phyloP scores from a whole-genome alignment of 2,329 filamentous ascomycete genomes.

The Fusarium sp. region DNA sequence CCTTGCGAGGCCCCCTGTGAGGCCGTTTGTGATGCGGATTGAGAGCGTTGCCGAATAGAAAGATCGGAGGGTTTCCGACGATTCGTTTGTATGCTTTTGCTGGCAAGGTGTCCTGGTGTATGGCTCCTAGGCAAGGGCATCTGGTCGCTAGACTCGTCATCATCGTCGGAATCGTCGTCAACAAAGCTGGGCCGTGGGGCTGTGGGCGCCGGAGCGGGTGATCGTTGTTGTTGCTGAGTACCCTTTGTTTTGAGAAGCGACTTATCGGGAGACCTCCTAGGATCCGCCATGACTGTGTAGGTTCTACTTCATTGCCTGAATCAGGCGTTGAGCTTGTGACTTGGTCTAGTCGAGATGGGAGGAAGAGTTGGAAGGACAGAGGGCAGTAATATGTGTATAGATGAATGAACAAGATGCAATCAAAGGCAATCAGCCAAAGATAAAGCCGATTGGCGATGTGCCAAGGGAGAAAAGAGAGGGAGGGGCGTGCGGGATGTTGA shows the following conservation, averaged over 20 bases:
- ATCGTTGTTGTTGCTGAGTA: conserved; percentile 63
- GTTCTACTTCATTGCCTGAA: conserved; percentile 47
- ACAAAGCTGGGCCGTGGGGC: conserved; percentile 49
- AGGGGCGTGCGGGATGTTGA: conserved; percentile 14
- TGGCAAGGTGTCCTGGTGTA: conserved; percentile 70
- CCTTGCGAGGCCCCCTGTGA: conserved; percentile 34
- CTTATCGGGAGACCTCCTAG: conserved; percentile 48
- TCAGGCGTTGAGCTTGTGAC: conserved; percentile 11
- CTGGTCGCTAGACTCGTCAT: conserved; percentile 50
- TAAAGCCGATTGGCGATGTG: conserved; percentile 24
- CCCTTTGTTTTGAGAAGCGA: conserved; percentile 51
- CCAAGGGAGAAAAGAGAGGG: conserved; percentile 15
- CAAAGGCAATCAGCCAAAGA: background rate
- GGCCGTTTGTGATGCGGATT: conserved; percentile 57
- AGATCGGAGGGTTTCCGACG: conserved; percentile 64
- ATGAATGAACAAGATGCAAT: background rate
- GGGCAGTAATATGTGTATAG: background rate
- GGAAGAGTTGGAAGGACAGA: background rate
- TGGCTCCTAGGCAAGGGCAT: conserved; percentile 65
- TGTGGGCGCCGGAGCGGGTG: conserved; percentile 36
- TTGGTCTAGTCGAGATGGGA: conserved; percentile 22
- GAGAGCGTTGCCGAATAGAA: conserved; percentile 65
- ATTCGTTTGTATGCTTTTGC: conserved; percentile 64
- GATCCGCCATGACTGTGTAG: conserved; percentile 57
- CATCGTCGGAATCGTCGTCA: conserved; percentile 50